Conservation (phyloP, 805 yeast genomes). For the Candida ipomoeae region DNA sequence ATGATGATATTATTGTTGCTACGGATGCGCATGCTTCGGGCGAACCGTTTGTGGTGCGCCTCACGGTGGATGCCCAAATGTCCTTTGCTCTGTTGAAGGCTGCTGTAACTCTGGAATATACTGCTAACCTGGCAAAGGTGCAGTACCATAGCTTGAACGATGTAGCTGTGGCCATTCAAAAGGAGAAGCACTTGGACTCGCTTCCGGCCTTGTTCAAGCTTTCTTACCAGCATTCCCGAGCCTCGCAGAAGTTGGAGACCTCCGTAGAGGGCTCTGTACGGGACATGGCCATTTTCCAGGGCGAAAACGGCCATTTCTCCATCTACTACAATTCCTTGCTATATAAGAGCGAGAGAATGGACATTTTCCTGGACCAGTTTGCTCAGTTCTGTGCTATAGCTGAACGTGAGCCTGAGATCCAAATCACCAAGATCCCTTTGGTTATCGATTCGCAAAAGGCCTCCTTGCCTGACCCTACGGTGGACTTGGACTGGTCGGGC, state of each 20-base stretch:
- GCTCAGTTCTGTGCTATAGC: conserved; percentile 42
- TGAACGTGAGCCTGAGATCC: conserved; percentile 34
- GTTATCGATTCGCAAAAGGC: conserved; percentile 61
- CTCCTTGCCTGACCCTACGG: conserved; percentile 81
- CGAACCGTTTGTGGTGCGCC: conserved; percentile 58
- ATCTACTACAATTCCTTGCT: conserved; percentile 73
- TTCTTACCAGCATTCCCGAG: conserved; percentile 48
- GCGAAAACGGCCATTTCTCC: conserved; percentile 29
- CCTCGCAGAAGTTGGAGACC: conserved; percentile 41
- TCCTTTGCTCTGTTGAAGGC: conserved; percentile 52
- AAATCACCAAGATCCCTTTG: conserved; percentile 60
- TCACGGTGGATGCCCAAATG: conserved; percentile 51
- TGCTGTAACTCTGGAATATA: conserved; percentile 41
- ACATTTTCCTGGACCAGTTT: conserved; percentile 70
- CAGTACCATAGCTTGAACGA: conserved; percentile 48
- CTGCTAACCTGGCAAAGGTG: conserved; percentile 32
- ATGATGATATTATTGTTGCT: conserved; percentile 89
- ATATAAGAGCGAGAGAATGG: conserved; percentile 66
- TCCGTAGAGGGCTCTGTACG: conserved; percentile 52
- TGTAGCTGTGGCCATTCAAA: conserved; percentile 50
- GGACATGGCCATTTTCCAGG: conserved; percentile 55
- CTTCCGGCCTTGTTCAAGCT: conserved; percentile 63
- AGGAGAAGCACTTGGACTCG: conserved; percentile 46
- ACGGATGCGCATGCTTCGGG: conserved; percentile 43
- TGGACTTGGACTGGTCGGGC: conserved; percentile 82